Evolutionary conservation across 192 early-diverging fungal genomes (phyloP).

Genomic region (Phycomyces nitens): DNA sequence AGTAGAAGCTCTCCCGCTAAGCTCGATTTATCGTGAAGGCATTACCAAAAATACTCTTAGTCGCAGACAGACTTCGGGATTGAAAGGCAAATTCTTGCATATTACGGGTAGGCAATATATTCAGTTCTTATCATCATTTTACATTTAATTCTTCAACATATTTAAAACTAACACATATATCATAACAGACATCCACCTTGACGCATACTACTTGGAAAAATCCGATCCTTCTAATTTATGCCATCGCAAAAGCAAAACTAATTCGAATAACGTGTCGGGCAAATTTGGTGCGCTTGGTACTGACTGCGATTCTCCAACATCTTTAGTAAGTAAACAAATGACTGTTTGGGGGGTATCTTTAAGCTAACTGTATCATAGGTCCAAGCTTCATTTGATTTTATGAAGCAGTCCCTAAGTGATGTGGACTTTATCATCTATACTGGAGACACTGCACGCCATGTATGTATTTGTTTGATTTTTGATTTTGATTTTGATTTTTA

Average conservation of each 20-base stretch:
- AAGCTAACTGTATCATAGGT: background rate
- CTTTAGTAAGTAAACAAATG: slow-evolving; percentile 11
- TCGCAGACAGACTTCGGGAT: too few relatives aligned
- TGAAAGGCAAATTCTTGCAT: too few relatives aligned
- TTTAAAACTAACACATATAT: too few relatives aligned
- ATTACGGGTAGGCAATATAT: too few relatives aligned
- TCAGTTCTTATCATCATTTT: too few relatives aligned
- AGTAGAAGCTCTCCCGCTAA: too few relatives aligned
- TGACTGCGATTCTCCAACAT: slow-evolving; percentile 32
- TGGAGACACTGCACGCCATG: slow-evolving; percentile 40
- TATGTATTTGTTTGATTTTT: background rate
- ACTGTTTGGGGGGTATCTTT: background rate
- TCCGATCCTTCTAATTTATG: slow-evolving; percentile 33
- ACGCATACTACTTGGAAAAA: slow-evolving; percentile 27
- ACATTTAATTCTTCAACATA: too few relatives aligned
- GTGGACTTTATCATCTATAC: slow-evolving; percentile 43
- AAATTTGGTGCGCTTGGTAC: slow-evolving; percentile 34
- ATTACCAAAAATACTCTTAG: too few relatives aligned
- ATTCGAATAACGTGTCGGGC: slow-evolving; percentile 23
- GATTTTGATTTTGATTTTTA: background rate
- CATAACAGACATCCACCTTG: slow-evolving; percentile 38
- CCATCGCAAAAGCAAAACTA: slow-evolving; percentile 27
- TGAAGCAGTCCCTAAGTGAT: slow-evolving; percentile 19
- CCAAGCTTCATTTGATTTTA: slow-evolving; percentile 32
- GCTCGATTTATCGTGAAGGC: too few relatives aligned